Percentiles rank a stretch among this genome's conserved stretches.
Conservation (phyloP, 768 basidiomycete genomes). For the Phanerochaete sordida region DNA sequence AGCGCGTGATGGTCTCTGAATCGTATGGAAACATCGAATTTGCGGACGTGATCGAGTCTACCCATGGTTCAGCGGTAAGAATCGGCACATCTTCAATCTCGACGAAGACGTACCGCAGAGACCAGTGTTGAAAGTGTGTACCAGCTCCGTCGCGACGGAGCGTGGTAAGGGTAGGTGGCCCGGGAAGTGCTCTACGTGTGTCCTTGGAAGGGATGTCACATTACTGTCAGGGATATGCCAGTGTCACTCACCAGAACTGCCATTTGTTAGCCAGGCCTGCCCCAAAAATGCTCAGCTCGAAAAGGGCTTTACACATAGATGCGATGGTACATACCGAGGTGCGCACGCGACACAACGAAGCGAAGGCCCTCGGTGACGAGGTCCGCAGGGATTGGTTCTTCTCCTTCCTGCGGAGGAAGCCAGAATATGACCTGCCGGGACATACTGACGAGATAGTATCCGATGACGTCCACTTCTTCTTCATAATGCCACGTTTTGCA, state of each 20-base stretch:
- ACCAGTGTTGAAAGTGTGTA: constrained; percentile 1
- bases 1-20: background rate
- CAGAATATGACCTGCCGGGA: constrained; percentile 11
- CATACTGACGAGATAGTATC: constrained; percentile 13
- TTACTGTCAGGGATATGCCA: background rate
- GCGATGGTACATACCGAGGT: background rate
- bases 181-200: constrained; percentile 21
- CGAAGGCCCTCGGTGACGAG: background rate
- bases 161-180: background rate
- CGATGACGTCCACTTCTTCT: background rate
- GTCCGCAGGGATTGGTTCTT: background rate
- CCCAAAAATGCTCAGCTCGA: background rate
- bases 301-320: background rate
- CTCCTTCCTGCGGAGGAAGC: constrained; percentile 2
- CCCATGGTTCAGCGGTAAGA: background rate
- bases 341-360: background rate
- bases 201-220: constrained; percentile 4
- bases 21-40: constrained; percentile 11
- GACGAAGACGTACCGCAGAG: constrained; percentile 9
- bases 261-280: background rate
- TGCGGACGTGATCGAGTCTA: background rate
- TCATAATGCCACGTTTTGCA: background rate
- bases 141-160: constrained; percentile 2
- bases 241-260: background rate
- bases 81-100: background rate